Base-by-base conservation (phyloP, 106 monocot species). In the Dendrobium catenatum region DNA sequence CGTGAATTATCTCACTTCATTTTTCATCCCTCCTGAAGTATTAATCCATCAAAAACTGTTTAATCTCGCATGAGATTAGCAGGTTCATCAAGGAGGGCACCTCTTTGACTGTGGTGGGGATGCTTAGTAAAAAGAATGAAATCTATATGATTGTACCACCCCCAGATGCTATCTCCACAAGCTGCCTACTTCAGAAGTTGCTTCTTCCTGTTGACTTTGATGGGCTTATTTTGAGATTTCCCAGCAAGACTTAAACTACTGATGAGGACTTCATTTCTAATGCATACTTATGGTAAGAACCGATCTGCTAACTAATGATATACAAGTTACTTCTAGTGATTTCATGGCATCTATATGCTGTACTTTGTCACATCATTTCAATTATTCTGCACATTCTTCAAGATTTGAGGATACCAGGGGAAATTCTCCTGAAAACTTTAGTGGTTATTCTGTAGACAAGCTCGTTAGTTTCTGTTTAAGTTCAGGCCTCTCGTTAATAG, bases 31-130 rank as follows among this genome's bases (percentile, higher is more conserved):
- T 37, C 37, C 37, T 37, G 3, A 37, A 3, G 37, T 37, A 37
- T 37, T 37, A 37, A 37, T n/a, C 6, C 67, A 33, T 6, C 22
- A 77, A 74, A 74, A 51, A 51, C 10, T 24, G 43, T 31, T 18
- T 9, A 31, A 68, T 78, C 58, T 44, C 55, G 18, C 22, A 61
- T 47, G 46, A 78, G 6, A 75, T 77, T 79, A 29, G 42, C 85
- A 96, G 96, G 75, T 90, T 91, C 51, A 87, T 96, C 24, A 83
- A 75, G 64, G 96, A 96, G 73, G 96, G 93, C 46, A 87, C 80
- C 48, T 78, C 61, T 46, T 80, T 91, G 83, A 93, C 88, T 55
- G 96, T 93, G 61, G 84, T 96, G 79, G 96, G 96, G 68, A 87
- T 86, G 48, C 78, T 96, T 59, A 87, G 79, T 55, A 89, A 81